These are phyloP conservation scores for Hippophae rhamnoides DNA, from an alignment of 306 rosid species.

Conservation along the genomic window DNA sequence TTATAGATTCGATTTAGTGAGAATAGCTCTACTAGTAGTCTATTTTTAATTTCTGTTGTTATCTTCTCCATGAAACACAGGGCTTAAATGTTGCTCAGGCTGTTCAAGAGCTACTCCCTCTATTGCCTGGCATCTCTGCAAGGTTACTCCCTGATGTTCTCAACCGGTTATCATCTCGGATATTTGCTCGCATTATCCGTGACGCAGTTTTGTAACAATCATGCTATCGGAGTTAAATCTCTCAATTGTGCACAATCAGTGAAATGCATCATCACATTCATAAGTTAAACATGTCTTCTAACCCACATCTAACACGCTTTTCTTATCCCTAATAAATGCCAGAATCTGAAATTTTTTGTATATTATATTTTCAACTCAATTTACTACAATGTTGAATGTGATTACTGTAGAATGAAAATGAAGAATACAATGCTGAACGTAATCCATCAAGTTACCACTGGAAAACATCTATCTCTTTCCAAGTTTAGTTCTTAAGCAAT, in stretches of 20 bases:
- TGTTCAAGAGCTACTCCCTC: slow-evolving; percentile 76
- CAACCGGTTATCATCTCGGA: slow-evolving; percentile 78
- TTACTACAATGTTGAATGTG: no score
- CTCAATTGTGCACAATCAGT: slow-evolving; percentile 28
- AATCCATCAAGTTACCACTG: no score
- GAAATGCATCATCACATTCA: slow-evolving; percentile 9
- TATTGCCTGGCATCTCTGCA: slow-evolving; percentile 71
- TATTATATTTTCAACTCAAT: slow-evolving; percentile 1
- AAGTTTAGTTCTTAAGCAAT: no score
- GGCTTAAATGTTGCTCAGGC: slow-evolving; percentile 46
- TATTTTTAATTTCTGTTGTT: background rate
- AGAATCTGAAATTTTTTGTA: slow-evolving; percentile 11
- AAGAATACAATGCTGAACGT: no score
- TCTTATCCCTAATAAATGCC: slow-evolving; percentile 1
- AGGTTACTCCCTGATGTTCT: slow-evolving; percentile 78
- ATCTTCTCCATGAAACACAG: slow-evolving; percentile 28
- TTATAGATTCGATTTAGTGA: background rate
- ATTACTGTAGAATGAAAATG: no score
- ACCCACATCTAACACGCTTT: slow-evolving; percentile 10
- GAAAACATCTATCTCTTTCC: no score
- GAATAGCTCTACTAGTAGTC: no score
- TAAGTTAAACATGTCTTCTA: slow-evolving; percentile 13
- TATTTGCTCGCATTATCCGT: slow-evolving; percentile 71
- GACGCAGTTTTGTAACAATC: slow-evolving; percentile 57
- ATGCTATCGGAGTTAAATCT: slow-evolving; percentile 11